Conservation (phyloP, 331 rosid genomes). For the Rosa hybrid region DNA sequence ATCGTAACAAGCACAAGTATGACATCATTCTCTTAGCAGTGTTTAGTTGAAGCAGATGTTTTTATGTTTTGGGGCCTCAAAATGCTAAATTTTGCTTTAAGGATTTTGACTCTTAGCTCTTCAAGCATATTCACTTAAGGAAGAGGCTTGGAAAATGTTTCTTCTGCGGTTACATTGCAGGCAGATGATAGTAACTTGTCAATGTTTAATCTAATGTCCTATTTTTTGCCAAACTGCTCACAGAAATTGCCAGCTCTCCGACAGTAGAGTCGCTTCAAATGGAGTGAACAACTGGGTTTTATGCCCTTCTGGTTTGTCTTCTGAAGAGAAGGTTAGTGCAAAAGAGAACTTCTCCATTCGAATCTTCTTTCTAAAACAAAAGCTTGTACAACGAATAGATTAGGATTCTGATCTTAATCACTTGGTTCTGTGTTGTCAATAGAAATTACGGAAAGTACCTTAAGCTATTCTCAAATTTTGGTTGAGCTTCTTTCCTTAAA, state of each 20-base stretch:
- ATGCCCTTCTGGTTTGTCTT: conserved; percentile 86
- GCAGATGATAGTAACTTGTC: neutral
- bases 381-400: too few relatives aligned
- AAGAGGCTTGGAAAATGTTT: neutral
- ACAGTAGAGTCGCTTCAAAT: conserved; percentile 32
- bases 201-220: neutral
- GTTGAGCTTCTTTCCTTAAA: neutral
- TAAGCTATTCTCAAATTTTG: neutral
- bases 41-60: conserved; percentile 8
- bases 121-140: neutral
- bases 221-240: conserved; percentile 25
- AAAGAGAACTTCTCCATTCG: neutral
- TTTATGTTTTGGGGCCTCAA: neutral
- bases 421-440: neutral
- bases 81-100: neutral
- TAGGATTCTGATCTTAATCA: neutral
- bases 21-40: conserved; percentile 17
- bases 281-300: conserved; percentile 43
- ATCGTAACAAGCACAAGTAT: conserved; percentile 45
- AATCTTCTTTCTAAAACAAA: too few relatives aligned
- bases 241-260: conserved; percentile 47
- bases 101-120: neutral
- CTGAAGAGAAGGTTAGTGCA: conserved; percentile 67
- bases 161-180: neutral
- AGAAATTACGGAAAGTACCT: neutral